Base-by-base conservation (phyloP, 495 filamentous ascomycete genomes). In the Penicillium bovifimosum region DNA sequence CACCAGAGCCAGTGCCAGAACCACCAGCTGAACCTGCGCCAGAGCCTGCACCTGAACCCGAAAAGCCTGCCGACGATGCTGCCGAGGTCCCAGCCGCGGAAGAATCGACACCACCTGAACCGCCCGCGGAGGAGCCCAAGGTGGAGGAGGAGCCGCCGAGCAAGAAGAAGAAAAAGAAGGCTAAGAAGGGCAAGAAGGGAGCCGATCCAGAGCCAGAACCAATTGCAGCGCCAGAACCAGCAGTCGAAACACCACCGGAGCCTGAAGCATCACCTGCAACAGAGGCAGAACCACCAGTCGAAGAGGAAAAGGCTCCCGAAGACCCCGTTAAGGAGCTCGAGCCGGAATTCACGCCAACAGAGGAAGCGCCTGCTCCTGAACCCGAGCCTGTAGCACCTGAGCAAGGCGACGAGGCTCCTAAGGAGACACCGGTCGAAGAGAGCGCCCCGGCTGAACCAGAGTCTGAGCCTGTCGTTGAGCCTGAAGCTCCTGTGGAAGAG, bases 371-470 rank as follows among this genome's bases (percentile, higher is more conserved):
- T 36, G 50, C 38, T 10, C 55, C 62, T 39, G 60, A 62, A 31
- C 42, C 61, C 34, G 32, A 48, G 34, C 13, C 40, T 28, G 26
- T 14, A 31, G 41, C 14, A 26, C 14, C 41, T 1, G 27, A 43
- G 29, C 8, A 13, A 10, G 41, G 28, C 27, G 68, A 56, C 16
- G 56, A 59, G 18, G 28, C 35, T 9, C 29, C 55, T 4, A 43
- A 34, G n/a, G 62, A 53, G 41, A 47, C 44, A 36, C 5, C 52
- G 14, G 39, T 46, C 6, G 54, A 44, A 46, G 56, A 58, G 13
- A 42, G 32, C 34, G 33, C 50, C 14, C 26, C 56, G 5, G 48
- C 18, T n/a, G 32, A 47, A 13, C 42, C 42, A 5, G 38, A 20
- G 38, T 17, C 38, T 1, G 38, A 20, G 9, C 2, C 38, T 24